Evolutionary conservation across 371 early-diverging fungal genomes (phyloP), one percentile per base, ranked within the genome.

Genomic region (Rhizopus stolonifer): DNA sequence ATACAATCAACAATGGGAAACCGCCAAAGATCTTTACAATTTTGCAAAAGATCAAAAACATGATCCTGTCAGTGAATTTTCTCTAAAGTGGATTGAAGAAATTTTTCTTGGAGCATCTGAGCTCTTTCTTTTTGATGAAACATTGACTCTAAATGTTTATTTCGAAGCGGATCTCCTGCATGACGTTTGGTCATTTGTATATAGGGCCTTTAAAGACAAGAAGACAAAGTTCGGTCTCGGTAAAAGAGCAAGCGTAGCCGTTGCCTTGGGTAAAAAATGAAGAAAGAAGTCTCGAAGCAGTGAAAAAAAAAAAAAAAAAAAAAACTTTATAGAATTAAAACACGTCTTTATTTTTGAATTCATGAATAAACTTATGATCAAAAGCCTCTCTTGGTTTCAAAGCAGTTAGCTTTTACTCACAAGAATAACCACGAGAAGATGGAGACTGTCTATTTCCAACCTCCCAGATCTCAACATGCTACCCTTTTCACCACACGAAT

Each of bases 131-230:
- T 17, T 47, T 11, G 14, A 43, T 15, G 21, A 48, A 18, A 33
- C 34, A 19, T 19, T 40, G 25, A 39, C 7, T 14, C 26, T 50
- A 24, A 40, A 40, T 39, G 40, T 24, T 2, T 50, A 50, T 24
- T 50, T n/a, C 3, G 40, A 50, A 40, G 11, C 25, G 6, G 40
- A 50, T 24, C n/a, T 50, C 6, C 17, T 50, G 7, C 51, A 50
- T 38, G 40, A 50, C 14, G 40, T 50, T 3, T 50, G 51, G 51
- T 21, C 23, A 5, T 50, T 51, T 26, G 22, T 51, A 15, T 51
- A 51, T 3, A 39, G 40, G 11, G 23, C 22, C 5, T 51, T 39
- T 18, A 51, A 40, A 18, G 51, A 40, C 29, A 38, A 25, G 17
- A n/a, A 40, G 10, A 51, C 40, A 4, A 39, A 25, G 40, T 25